Conservation (phyloP, 108 stramenopile species). For the Skeletonema marinoi region DNA sequence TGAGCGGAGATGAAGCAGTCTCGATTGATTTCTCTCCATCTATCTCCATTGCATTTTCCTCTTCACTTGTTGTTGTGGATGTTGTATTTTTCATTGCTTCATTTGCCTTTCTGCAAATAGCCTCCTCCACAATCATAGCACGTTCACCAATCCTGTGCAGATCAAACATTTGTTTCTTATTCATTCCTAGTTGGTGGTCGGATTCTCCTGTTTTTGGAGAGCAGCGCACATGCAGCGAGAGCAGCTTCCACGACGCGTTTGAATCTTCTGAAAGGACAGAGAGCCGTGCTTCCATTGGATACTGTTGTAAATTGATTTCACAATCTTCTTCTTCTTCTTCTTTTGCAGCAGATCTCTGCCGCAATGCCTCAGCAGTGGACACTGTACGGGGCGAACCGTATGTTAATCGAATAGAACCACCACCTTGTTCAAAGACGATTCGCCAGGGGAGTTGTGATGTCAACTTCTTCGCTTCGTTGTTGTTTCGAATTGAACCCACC, state of each 20-base stretch:
- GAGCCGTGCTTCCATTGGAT: constrained; percentile 83
- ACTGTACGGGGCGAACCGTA: constrained; percentile 63
- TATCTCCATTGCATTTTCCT: constrained; percentile 17
- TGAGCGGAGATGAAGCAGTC: background rate
- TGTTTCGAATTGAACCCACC: constrained; percentile 47
- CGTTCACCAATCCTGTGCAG: constrained; percentile 83
- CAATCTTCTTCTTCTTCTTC: constrained; percentile 7
- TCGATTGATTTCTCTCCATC: constrained; percentile 11
- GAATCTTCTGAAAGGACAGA: constrained; percentile 65
- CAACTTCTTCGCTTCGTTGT: background rate
- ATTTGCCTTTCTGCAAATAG: constrained; percentile 33
- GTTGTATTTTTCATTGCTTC: constrained; percentile 2
- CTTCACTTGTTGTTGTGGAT: background rate
- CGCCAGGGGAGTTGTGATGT: constrained; percentile 38
- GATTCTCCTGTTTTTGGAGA: constrained; percentile 87
- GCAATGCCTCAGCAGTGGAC: constrained; percentile 42
- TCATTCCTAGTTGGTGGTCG: constrained; percentile 81
- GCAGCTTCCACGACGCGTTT: constrained; percentile 73
- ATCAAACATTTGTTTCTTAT: constrained; percentile 82
- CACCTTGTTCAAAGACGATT: constrained; percentile 38
- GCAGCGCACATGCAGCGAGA: constrained; percentile 70
- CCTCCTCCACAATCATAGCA: constrained; percentile 76
- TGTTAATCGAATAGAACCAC: constrained; percentile 63
- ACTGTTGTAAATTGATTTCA: constrained; percentile 26
- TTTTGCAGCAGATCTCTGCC: constrained; percentile 21